A percentile compares a stretch with the other conserved stretches of the same genome.
These are phyloP conservation scores for Chalciporus sphaerocephalus DNA, from an alignment of 768 basidiomycete species.

Conservation along the genomic window DNA sequence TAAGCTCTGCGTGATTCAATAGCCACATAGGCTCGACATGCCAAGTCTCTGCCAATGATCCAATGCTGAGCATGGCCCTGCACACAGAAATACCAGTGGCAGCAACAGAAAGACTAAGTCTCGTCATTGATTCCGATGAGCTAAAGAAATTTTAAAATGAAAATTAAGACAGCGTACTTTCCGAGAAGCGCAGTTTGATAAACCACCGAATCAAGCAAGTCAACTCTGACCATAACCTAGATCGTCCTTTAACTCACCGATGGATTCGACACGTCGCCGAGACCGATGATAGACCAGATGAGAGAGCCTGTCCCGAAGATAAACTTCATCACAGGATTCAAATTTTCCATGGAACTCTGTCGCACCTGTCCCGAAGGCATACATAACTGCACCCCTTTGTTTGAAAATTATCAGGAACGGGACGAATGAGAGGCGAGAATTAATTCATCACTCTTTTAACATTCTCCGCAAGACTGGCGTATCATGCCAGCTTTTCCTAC, in stretches of 20 bases:
- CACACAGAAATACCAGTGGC: slow-evolving; percentile 23
- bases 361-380: slow-evolving; percentile 3
- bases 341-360: too few species aligned
- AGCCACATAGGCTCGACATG: slow-evolving; percentile 39
- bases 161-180: background rate
- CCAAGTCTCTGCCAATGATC: slow-evolving; percentile 35
- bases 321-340: background rate
- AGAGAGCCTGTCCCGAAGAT: background rate
- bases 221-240: background rate
- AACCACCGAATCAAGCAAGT: background rate
- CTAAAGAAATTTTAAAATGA: background rate
- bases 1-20: slow-evolving; percentile 39
- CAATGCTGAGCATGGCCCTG: slow-evolving; percentile 34
- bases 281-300: background rate
- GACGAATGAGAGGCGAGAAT: background rate
- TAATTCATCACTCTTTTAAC: slow-evolving; percentile 35
- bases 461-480: slow-evolving; percentile 34
- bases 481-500: slow-evolving; percentile 30
- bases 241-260: background rate
- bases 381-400: slow-evolving; percentile 3
- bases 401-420: background rate
- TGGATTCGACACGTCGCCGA: background rate
- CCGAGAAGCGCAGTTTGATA: slow-evolving; percentile 2
- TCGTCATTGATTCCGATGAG: background rate
- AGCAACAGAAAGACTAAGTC: slow-evolving; percentile 1